Percentiles rank a stretch among this genome's conserved stretches.
Conservation (phyloP, 352 stramenopile species). For the Bremia lactucae region DNA sequence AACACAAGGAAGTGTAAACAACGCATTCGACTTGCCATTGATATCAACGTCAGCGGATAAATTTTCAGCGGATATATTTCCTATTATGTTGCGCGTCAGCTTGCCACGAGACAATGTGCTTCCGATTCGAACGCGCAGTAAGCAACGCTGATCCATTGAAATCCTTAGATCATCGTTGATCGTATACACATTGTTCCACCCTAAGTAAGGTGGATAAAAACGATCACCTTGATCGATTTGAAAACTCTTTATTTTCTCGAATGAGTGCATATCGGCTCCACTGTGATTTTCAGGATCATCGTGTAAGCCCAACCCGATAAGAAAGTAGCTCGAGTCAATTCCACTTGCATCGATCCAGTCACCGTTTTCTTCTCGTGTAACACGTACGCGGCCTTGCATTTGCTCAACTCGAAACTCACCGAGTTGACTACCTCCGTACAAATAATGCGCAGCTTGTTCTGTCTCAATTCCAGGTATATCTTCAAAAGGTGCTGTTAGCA, state of each 20-base stretch:
- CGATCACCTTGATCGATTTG: slow-evolving; percentile 12
- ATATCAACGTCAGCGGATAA: too few species aligned
- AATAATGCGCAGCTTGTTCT: slow-evolving; percentile 19
- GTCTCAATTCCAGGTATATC: slow-evolving; percentile 2
- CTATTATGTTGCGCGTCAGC: slow-evolving; percentile 9
- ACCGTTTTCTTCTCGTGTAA: slow-evolving; percentile 49
- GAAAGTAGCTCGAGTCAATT: slow-evolving; percentile 32
- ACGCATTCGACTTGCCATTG: slow-evolving; percentile 12
- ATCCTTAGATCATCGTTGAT: slow-evolving; percentile 16
- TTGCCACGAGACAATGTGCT: slow-evolving; percentile 4
- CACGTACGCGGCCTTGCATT: slow-evolving; percentile 35
- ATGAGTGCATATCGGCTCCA: slow-evolving; percentile 21
- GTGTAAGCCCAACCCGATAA: slow-evolving; percentile 24
- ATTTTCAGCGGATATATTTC: slow-evolving; percentile 1
- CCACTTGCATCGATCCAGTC: slow-evolving; percentile 61
- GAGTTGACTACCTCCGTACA: slow-evolving; percentile 46
- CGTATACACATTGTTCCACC: slow-evolving; percentile 37
- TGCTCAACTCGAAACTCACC: slow-evolving; percentile 64
- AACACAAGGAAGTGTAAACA: slow-evolving; percentile 45
- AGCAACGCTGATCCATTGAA: slow-evolving; percentile 27
- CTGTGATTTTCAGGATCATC: slow-evolving; percentile 12
- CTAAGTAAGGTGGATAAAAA: slow-evolving; percentile 25
- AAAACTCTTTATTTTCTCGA: slow-evolving; percentile 10
- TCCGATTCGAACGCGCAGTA: slow-evolving; percentile 22
- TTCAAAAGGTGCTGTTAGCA: slow-evolving; percentile 4